phyloP scores from a whole-genome alignment of 2,329 filamentous ascomycete species.

The Sporothrix euskadiensis region DNA sequence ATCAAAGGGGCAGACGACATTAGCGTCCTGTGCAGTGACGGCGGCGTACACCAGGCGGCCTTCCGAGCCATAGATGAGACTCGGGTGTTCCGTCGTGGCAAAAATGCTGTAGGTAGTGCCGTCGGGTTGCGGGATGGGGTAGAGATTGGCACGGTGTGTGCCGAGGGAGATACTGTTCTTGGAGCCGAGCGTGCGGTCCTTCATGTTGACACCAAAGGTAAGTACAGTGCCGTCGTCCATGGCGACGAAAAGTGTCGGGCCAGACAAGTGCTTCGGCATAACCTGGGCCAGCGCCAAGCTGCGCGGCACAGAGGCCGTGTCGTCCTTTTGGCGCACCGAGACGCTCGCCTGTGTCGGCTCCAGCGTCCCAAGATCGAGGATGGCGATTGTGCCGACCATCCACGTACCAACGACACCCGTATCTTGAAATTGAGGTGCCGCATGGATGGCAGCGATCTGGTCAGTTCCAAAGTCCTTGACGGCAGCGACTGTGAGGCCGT shows the following conservation, averaged over 20 bases:
- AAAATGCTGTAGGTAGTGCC: constrained; percentile 78
- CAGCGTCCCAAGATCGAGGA: constrained; percentile 69
- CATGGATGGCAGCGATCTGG: constrained; percentile 82
- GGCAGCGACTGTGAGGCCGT: constrained; percentile 58
- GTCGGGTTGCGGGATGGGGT: constrained; percentile 68
- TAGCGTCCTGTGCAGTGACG: constrained; percentile 84
- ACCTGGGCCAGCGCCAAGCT: constrained; percentile 79
- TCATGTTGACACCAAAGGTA: constrained; percentile 70
- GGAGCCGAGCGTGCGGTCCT: constrained; percentile 63
- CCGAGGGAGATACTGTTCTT: constrained; percentile 83
- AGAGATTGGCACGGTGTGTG: constrained; percentile 79
- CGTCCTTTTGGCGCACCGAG: constrained; percentile 58
- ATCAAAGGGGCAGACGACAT: constrained; percentile 79
- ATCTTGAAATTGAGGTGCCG: constrained; percentile 62
- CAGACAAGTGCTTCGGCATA: constrained; percentile 57
- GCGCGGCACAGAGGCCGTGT: constrained; percentile 76
- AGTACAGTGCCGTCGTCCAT: constrained; percentile 92
- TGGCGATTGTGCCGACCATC: constrained; percentile 74
- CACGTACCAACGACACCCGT: constrained; percentile 85
- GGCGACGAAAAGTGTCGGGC: constrained; percentile 79
- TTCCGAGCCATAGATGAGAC: constrained; percentile 86
- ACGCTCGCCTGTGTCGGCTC: constrained; percentile 63
- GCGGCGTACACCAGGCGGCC: constrained; percentile 89
- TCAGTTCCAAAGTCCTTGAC: constrained; percentile 66
- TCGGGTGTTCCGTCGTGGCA: constrained; percentile 90